Evolutionary conservation across 1,139 yeast genomes (phyloP).

Genomic region (Sugiyamaella paludigena): DNA sequence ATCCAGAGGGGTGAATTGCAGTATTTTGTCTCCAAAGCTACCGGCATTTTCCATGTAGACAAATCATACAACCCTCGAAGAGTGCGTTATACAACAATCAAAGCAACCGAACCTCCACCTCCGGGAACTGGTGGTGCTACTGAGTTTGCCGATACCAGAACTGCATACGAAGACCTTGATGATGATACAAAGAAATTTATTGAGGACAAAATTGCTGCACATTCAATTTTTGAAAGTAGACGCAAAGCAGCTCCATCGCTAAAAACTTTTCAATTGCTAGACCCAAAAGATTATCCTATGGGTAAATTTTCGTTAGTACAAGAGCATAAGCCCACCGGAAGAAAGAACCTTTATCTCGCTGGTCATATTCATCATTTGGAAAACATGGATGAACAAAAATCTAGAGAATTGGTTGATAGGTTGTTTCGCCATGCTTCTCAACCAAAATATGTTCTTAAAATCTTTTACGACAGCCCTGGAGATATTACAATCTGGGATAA

Average conservation of each 20-base stretch:
- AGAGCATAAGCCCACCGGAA: constrained; percentile 10
- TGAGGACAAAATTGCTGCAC: constrained; percentile 10
- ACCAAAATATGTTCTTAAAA: constrained; percentile 9
- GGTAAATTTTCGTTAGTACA: constrained; percentile 12
- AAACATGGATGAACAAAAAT: constrained; percentile 13
- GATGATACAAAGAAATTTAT: constrained; percentile 11
- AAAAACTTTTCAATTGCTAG: constrained; percentile 14
- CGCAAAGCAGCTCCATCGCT: constrained; percentile 14
- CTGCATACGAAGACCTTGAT: constrained; percentile 16
- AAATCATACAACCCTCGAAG: constrained; percentile 13
- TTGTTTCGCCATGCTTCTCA: constrained; percentile 13
- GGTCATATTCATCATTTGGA: constrained; percentile 16
- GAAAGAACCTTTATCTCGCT: constrained; percentile 15
- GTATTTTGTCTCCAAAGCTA: constrained; percentile 15
- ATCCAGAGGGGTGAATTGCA: constrained; percentile 13
- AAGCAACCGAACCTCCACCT: constrained; percentile 8
- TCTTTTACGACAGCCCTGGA: constrained; percentile 8
- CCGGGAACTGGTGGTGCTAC: constrained; percentile 15
- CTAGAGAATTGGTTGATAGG: constrained; percentile 6
- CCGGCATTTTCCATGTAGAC: constrained; percentile 17
- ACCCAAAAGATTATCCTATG: constrained; percentile 10
- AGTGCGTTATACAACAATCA: constrained; percentile 13
- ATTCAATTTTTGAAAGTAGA: constrained; percentile 14
- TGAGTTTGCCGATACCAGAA: constrained; percentile 14
- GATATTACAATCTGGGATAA: constrained; percentile 16